Evolutionary conservation across 2,329 filamentous ascomycete genomes (phyloP).

Genomic region (Diaporthe ampelina): DNA sequence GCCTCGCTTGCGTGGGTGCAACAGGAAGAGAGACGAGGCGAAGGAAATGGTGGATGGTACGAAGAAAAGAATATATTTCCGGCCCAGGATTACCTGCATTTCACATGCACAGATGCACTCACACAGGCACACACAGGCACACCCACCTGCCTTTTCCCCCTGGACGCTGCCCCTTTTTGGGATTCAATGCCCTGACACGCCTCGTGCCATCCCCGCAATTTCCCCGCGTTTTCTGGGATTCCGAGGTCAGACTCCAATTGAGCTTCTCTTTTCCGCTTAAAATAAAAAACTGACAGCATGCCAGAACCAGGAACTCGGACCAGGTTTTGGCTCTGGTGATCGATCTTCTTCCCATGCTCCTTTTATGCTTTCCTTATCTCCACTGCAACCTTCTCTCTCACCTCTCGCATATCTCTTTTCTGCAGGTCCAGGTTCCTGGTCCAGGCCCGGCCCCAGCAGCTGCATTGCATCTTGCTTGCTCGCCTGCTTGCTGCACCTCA

Average conservation of each 20-base stretch:
- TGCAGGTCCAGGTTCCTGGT: slow-evolving; percentile 10
- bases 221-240: slow-evolving; percentile 24
- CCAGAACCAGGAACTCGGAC: neutral
- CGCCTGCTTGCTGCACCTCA: neutral
- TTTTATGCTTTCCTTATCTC: slow-evolving; percentile 27
- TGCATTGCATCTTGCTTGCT: slow-evolving; percentile 1
- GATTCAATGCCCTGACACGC: slow-evolving; percentile 7
- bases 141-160: neutral
- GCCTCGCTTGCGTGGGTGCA: neutral
- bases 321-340: neutral
- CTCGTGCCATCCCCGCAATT: slow-evolving; percentile 29
- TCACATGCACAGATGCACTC: neutral
- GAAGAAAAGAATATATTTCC: neutral
- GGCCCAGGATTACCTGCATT: neutral
- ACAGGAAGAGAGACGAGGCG: neutral
- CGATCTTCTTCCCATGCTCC: neutral
- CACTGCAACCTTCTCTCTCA: slow-evolving; percentile 6
- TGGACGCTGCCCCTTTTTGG: slow-evolving; percentile 20
- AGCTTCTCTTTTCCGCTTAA: slow-evolving; percentile 5
- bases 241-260: slow-evolving; percentile 12
- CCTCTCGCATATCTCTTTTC: neutral
- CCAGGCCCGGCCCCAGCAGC: neutral
- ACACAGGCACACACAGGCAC: neutral
- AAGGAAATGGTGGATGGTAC: neutral
- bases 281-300: slow-evolving; percentile 19